Conservation (phyloP, 2,329 filamentous ascomycete species). For the Colletotrichum spaethianum region DNA sequence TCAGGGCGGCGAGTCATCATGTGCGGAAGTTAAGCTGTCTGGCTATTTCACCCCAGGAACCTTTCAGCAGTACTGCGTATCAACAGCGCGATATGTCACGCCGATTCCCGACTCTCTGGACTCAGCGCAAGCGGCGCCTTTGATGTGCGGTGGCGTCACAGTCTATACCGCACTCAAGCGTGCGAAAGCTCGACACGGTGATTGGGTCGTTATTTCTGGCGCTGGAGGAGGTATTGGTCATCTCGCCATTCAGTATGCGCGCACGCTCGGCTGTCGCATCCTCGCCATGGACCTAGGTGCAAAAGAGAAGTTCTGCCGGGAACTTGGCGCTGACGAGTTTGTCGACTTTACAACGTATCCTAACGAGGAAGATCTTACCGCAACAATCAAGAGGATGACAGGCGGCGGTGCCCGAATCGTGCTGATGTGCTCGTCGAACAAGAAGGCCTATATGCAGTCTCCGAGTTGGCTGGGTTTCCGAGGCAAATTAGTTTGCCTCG, state of each 20-base stretch:
- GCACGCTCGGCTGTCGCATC: constrained; percentile 47
- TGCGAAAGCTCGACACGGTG: constrained; percentile 42
- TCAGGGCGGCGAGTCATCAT: constrained; percentile 44
- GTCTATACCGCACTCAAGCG: constrained; percentile 69
- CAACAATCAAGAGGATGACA: constrained; percentile 38
- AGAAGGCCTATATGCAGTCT: constrained; percentile 44
- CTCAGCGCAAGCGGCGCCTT: constrained; percentile 63
- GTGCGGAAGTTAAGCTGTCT: constrained; percentile 43
- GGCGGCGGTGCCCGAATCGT: constrained; percentile 43
- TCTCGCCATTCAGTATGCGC: constrained; percentile 50
- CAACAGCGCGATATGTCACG: constrained; percentile 57
- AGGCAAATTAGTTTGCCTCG: constrained; percentile 49
- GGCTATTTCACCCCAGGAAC: constrained; percentile 47
- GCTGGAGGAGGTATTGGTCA: constrained; percentile 50
- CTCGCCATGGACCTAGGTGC: constrained; percentile 48
- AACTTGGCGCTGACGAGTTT: constrained; percentile 47
- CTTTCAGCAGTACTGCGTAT: constrained; percentile 45
- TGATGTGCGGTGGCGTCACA: constrained; percentile 78
- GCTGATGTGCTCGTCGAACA: constrained; percentile 45
- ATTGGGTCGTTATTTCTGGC: constrained; percentile 49
- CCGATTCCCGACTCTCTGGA: constrained; percentile 55
- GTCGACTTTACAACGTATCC: constrained; percentile 45
- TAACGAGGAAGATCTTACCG: constrained; percentile 26
- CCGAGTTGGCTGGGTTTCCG: constrained; percentile 46
- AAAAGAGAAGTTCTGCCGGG: constrained; percentile 45